Base-by-base conservation (phyloP, 352 stramenopile species). In the Phytophthora pini region DNA sequence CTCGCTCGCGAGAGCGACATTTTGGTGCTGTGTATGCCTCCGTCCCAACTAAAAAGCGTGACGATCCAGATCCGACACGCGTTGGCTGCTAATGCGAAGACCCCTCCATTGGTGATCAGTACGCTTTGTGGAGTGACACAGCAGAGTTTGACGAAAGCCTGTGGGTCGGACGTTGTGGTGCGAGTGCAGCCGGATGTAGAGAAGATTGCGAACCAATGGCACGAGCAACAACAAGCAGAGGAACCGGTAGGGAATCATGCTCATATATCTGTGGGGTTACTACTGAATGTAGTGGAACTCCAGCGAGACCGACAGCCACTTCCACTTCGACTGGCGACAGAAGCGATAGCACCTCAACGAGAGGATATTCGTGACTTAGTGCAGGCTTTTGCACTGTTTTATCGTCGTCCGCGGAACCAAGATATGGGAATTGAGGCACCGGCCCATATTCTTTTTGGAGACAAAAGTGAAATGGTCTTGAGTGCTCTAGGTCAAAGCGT, bases 1-100 rank as follows among this genome's bases (percentile, higher is more conserved):
- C 20, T 86, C 17, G 76, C 74, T 10, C 56, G 68, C 20, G 80
- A 91, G 54, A 81, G 67, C 47, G 77, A 91, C 57, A 48, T 93
- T 0, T 56, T 93, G 24, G 57, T 90, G 36, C 56, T 93, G 9
- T 90, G 82, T 56, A 84, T 89, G 65, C 75, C 80, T 34, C 79
- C 84, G 29, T 77, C 82, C 26, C 84, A 93, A 63, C 68, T 93
- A 56, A 89, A 88, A 50, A 85, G 70, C 51, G 80, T 93, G 24
- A 60, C 67, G 22, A 88, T 91, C 46, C 84, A 93, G 59, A 79
- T 90, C 72, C 82, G 82, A 44, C 81, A 87, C 36, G 66, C 76
- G 13, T 54, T 92, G 15, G 56, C 72, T 9, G 55, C 67, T 12
- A 66, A 45, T 13, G 53, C 64, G 17, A 47, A 77, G 1, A 29